Conservation (phyloP, 306 rosid genomes). For the Quercus suber region DNA sequence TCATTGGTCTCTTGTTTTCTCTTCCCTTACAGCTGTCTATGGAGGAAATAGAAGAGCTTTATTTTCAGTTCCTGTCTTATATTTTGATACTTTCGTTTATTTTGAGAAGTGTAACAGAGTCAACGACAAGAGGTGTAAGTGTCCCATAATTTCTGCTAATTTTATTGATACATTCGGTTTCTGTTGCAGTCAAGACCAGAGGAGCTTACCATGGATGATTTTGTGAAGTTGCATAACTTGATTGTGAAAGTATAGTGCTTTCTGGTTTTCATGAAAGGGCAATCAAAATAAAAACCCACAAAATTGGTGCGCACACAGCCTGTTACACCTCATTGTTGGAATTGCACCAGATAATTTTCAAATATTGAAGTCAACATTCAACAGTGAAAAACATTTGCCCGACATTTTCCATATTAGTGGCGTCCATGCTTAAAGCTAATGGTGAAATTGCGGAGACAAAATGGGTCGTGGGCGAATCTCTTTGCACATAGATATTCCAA, state of each 20-base stretch:
- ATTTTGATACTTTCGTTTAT: no score
- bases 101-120: no score
- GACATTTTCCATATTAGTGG: neutral
- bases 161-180: neutral
- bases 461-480: slow-evolving; percentile 3
- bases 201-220: slow-evolving; percentile 73
- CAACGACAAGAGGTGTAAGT: no score
- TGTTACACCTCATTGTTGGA: neutral
- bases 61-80: no score
- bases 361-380: neutral
- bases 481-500: slow-evolving; percentile 2
- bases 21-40: no score
- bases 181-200: slow-evolving; percentile 73
- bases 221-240: slow-evolving; percentile 66
- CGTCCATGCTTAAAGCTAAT: neutral
- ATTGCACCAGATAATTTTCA: slow-evolving; percentile 14
- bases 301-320: neutral
- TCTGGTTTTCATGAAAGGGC: slow-evolving; percentile 14
- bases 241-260: slow-evolving; percentile 40
- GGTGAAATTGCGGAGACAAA: neutral
- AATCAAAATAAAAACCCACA: neutral
- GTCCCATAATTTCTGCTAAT: slow-evolving; percentile 3
- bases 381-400: neutral
- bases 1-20: no score
- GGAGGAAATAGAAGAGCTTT: no score